A percentile compares a stretch with the other conserved stretches of the same genome.
These are phyloP conservation scores for Talaromyces sp. DNA, from an alignment of 2,329 filamentous ascomycete genomes.

Conservation along the genomic window DNA sequence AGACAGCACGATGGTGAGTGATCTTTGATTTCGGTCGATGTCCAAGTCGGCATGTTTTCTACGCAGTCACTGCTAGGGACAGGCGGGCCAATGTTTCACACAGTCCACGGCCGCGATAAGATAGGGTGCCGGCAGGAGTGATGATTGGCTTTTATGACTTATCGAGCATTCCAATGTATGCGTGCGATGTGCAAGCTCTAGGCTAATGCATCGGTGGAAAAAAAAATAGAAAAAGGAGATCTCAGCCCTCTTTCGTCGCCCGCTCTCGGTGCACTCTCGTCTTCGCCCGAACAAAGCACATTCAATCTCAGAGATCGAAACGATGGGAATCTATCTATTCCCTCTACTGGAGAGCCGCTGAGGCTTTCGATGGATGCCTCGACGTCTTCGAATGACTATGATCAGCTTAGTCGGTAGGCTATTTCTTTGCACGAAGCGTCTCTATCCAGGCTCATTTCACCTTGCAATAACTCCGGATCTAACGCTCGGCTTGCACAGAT, in stretches of 20 bases:
- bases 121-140: constrained; percentile 6
- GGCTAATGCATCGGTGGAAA: constrained; percentile 10
- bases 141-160: constrained; percentile 14
- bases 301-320: constrained; percentile 49
- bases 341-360: constrained; percentile 55
- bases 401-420: constrained; percentile 68
- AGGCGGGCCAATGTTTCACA: not conserved
- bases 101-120: constrained; percentile 13
- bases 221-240: constrained; percentile 30
- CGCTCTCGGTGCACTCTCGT: constrained; percentile 34
- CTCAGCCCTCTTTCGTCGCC: constrained; percentile 39
- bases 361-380: constrained; percentile 74
- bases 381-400: constrained; percentile 58
- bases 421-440: not conserved
- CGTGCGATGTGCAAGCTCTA: constrained; percentile 10
- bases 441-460: not conserved
- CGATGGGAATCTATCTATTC: constrained; percentile 47
- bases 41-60: not conserved
- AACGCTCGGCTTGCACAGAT: constrained; percentile 50
- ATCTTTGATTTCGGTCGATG: constrained; percentile 1
- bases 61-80: not conserved
- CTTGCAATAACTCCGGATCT: constrained; percentile 16
- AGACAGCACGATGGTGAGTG: constrained; percentile 41
- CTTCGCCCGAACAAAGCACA: constrained; percentile 34
- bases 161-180: constrained; percentile 17